Evolutionary conservation across 2,329 filamentous ascomycete genomes (phyloP).

Genomic region (Sclerotinia minor): DNA sequence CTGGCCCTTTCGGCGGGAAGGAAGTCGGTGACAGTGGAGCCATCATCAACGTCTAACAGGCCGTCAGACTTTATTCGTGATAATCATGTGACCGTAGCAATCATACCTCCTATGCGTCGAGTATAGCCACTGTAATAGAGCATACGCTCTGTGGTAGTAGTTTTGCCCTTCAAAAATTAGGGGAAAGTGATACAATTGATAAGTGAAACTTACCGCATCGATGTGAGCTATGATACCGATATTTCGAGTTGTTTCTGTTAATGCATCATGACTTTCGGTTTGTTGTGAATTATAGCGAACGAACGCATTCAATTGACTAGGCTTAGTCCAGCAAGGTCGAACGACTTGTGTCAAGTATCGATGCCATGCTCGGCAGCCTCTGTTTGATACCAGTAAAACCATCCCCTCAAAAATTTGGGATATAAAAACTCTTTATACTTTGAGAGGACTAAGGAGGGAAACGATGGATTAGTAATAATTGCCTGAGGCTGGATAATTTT

Average conservation of each 20-base stretch:
- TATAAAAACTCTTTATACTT: conserved; percentile 2
- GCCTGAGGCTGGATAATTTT: not conserved
- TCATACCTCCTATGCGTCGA: conserved; percentile 70
- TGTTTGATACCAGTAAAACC: conserved; percentile 33
- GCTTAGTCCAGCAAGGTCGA: conserved; percentile 3
- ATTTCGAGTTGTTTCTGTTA: conserved; percentile 69
- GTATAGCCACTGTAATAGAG: conserved; percentile 94
- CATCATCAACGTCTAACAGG: conserved; percentile 79
- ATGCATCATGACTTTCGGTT: conserved; percentile 31
- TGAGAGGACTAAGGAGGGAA: not conserved
- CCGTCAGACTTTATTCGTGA: conserved; percentile 10
- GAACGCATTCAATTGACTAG: conserved; percentile 21
- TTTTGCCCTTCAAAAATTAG: conserved; percentile 69
- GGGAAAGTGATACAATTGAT: not conserved
- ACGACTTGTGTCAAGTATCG: conserved; percentile 27
- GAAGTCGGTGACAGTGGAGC: conserved; percentile 96
- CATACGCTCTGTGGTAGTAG: conserved; percentile 98
- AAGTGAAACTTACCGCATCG: conserved; percentile 64
- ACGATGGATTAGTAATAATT: conserved; percentile 9
- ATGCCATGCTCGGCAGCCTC: conserved; percentile 37
- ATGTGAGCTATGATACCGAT: conserved; percentile 99
- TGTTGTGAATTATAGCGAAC: conserved; percentile 30
- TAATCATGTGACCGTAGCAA: conserved; percentile 12
- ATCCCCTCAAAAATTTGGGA: conserved; percentile 33
- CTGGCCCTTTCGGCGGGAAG: conserved; percentile 87